phyloP scores from a whole-genome alignment of 768 basidiomycete species.

The Hortiboletus campestris region DNA sequence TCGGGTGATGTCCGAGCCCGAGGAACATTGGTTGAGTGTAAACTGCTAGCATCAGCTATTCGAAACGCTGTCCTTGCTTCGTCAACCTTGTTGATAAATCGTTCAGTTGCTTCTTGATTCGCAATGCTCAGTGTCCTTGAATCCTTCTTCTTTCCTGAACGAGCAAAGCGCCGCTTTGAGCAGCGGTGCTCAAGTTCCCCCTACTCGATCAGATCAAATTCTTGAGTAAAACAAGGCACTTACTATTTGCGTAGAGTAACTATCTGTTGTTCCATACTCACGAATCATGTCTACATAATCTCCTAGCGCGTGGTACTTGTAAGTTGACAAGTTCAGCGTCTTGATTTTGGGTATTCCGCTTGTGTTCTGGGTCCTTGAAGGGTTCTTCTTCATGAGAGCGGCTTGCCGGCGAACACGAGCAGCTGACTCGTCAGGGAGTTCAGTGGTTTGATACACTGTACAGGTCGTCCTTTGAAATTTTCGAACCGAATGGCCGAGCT shows the following conservation, averaged over 20 bases:
- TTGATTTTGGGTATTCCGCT: background rate
- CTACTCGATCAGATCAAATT: no score
- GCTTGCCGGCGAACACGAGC: background rate
- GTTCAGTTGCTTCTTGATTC: conserved; percentile 17
- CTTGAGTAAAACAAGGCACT: no score
- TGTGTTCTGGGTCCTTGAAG: no score
- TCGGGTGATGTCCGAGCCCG: no score
- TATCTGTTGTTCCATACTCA: background rate
- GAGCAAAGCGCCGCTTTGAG: conserved; percentile 35
- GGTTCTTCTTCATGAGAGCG: background rate
- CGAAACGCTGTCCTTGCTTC: no score
- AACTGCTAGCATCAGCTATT: background rate
- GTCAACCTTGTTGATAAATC: conserved; percentile 16
- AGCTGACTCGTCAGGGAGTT: background rate
- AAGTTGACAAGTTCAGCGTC: background rate
- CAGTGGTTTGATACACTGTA: background rate
- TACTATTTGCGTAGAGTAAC: no score
- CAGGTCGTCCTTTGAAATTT: background rate
- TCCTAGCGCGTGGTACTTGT: background rate
- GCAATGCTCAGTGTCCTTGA: conserved; percentile 29
- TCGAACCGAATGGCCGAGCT: background rate
- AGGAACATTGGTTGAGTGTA: no score
- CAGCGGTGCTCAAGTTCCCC: conserved; percentile 27
- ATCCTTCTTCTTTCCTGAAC: conserved; percentile 35
- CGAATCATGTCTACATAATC: background rate